A percentile compares a stretch with the other conserved stretches of the same genome.
Conservation (phyloP, 805 yeast species). For the Lipomyces oligophaga region DNA sequence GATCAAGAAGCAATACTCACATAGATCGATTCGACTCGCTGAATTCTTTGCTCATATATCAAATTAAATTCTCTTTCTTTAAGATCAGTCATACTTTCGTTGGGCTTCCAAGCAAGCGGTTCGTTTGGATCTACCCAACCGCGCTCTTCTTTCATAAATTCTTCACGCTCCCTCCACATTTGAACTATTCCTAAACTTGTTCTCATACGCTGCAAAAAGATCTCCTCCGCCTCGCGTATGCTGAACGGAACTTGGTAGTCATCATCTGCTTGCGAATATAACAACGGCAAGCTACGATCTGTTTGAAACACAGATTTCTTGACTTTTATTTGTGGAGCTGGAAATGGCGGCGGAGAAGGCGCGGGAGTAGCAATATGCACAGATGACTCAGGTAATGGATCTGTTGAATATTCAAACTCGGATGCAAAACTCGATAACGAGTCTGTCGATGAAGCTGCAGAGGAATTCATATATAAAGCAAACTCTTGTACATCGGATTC, state of each 20-base stretch:
- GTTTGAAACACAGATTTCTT: slow-evolving; percentile 51
- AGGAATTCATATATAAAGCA: slow-evolving; percentile 25
- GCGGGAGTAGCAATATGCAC: slow-evolving; percentile 82
- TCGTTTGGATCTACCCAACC: slow-evolving; percentile 45
- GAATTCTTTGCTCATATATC: neutral
- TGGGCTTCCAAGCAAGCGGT: neutral
- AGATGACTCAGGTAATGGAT: slow-evolving; percentile 50
- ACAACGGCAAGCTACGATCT: slow-evolving; percentile 61
- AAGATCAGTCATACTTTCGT: neutral
- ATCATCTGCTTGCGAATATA: slow-evolving; percentile 50
- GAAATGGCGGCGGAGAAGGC: slow-evolving; percentile 72
- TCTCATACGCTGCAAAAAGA: slow-evolving; percentile 58
- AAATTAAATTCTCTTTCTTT: neutral
- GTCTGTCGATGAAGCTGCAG: slow-evolving; percentile 57
- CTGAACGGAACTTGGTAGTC: slow-evolving; percentile 58
- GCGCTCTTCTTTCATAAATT: slow-evolving; percentile 68
- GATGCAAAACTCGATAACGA: slow-evolving; percentile 33
- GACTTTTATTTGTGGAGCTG: slow-evolving; percentile 35
- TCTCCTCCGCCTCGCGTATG: slow-evolving; percentile 70
- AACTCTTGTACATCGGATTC: slow-evolving; percentile 45
- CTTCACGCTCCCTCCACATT: slow-evolving; percentile 65
- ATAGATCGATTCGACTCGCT: slow-evolving; percentile 15
- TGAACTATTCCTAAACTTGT: slow-evolving; percentile 68
- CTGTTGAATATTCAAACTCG: slow-evolving; percentile 40
- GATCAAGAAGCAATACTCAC: slow-evolving; percentile 8